Conservation (phyloP, 352 stramenopile species). For the Labyrinthula sp. region DNA sequence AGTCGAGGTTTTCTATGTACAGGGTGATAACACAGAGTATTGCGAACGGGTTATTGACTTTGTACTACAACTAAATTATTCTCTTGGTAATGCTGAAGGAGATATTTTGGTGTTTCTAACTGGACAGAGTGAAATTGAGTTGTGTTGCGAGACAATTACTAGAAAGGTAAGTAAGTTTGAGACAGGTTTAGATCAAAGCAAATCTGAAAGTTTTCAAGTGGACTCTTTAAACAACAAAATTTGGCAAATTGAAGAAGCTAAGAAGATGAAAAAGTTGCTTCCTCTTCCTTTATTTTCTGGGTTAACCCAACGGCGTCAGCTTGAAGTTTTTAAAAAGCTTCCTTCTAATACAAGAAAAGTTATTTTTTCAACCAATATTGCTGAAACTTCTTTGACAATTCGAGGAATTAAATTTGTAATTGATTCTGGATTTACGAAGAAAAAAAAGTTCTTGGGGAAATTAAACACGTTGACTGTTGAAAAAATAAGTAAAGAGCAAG, state of each 20-base stretch:
- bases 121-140: conserved; percentile 85
- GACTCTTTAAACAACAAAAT: too few species aligned
- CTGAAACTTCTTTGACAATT: conserved; percentile 44
- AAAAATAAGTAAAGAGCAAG: conserved; percentile 60
- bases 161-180: too few species aligned
- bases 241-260: too few species aligned
- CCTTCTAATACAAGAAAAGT: conserved; percentile 48
- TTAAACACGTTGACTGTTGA: conserved; percentile 64
- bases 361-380: conserved; percentile 32
- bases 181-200: too few species aligned
- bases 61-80: conserved; percentile 60
- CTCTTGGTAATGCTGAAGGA: conserved; percentile 35
- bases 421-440: conserved; percentile 78
- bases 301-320: conserved; percentile 76
- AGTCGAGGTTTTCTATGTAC: conserved; percentile 28
- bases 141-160: conserved; percentile 52
- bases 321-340: conserved; percentile 66
- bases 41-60: conserved; percentile 58
- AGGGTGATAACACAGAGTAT: conserved; percentile 49
- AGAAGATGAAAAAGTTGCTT: conserved; percentile 40
- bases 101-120: conserved; percentile 81
- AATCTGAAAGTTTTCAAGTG: too few species aligned
- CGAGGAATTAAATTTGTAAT: conserved; percentile 87
- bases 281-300: conserved; percentile 83
- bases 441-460: conserved; percentile 56